These are phyloP conservation scores for Hippophae tibetana DNA, from an alignment of 306 rosid species.

Conservation along the genomic window DNA sequence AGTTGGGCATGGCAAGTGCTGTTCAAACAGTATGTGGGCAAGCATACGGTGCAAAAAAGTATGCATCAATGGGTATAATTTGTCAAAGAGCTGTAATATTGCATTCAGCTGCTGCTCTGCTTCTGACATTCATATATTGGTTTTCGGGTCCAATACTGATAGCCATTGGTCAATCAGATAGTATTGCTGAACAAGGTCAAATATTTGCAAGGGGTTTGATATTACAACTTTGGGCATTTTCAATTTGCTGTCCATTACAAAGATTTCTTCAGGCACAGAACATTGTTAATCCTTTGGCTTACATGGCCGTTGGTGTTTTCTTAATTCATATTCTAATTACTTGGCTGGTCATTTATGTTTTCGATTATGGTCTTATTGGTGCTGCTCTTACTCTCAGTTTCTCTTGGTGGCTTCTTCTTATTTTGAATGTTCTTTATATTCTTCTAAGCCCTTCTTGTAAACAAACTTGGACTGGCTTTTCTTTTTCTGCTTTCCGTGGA, in stretches of 20 bases:
- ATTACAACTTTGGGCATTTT: conserved; percentile 59
- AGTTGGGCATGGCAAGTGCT: conserved; percentile 75
- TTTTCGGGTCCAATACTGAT: conserved; percentile 39
- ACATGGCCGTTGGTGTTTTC: conserved; percentile 54
- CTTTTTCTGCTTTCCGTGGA: conserved; percentile 35
- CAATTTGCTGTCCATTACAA: conserved; percentile 61
- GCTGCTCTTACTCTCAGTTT: conserved; percentile 57
- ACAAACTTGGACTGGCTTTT: conserved; percentile 71
- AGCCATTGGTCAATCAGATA: conserved; percentile 37
- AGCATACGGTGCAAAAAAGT: conserved; percentile 53
- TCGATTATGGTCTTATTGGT: conserved; percentile 40
- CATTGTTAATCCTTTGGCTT: conserved; percentile 67
- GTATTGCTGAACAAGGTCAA: conserved; percentile 45
- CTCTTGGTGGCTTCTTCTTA: conserved; percentile 63
- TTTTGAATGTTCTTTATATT: conserved; percentile 39
- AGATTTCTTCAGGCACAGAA: conserved; percentile 79
- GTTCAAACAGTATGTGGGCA: conserved; percentile 77
- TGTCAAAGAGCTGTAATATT: conserved; percentile 50
- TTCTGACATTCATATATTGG: conserved; percentile 57
- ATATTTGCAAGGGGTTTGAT: conserved; percentile 46
- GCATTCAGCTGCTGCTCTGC: conserved; percentile 53
- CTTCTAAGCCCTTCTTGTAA: conserved; percentile 51
- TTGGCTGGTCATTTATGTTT: conserved; percentile 47
- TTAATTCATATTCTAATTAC: conserved; percentile 35
- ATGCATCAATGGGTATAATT: conserved; percentile 43